phyloP scores from a whole-genome alignment of 148 eudicot genomes.

The Fagopyrum tataricum region DNA sequence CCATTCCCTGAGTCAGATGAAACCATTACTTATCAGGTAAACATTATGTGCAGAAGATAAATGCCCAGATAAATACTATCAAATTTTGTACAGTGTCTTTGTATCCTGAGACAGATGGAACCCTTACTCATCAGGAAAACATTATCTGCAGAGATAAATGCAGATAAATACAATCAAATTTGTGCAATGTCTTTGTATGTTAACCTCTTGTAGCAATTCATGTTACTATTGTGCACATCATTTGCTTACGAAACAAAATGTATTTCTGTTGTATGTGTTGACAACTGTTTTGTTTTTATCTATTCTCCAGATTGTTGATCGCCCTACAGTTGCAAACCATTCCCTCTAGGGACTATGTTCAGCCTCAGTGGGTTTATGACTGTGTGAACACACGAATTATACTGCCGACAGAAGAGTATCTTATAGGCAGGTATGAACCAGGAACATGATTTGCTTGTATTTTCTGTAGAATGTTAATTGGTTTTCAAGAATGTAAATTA shows the following conservation, averaged over 20 bases:
- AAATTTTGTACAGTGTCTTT: not conserved
- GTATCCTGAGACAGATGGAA: slow-evolving; percentile 48
- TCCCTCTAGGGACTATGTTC: slow-evolving; percentile 82
- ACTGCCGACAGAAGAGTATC: slow-evolving; percentile 76
- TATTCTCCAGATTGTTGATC: slow-evolving; percentile 70
- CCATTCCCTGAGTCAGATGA: slow-evolving; percentile 71
- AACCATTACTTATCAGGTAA: slow-evolving; percentile 79
- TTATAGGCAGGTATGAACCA: slow-evolving; percentile 63
- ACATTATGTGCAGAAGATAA: not conserved
- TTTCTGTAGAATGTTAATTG: too few relatives aligned
- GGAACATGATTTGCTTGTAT: not conserved
- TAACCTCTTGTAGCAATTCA: not conserved
- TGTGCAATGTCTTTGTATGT: not conserved
- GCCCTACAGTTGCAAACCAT: slow-evolving; percentile 65
- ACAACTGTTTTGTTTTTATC: not conserved
- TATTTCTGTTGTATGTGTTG: not conserved
- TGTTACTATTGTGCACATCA: not conserved
- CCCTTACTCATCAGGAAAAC: slow-evolving; percentile 74
- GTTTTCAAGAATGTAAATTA: too few relatives aligned
- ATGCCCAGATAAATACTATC: too few relatives aligned
- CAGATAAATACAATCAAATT: not conserved
- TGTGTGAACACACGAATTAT: slow-evolving; percentile 75
- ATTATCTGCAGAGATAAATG: not conserved
- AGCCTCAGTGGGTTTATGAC: slow-evolving; percentile 96
- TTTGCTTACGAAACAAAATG: not conserved